Evolutionary conservation across 345 rosid species (phyloP).

Genomic region (Acer negundo): DNA sequence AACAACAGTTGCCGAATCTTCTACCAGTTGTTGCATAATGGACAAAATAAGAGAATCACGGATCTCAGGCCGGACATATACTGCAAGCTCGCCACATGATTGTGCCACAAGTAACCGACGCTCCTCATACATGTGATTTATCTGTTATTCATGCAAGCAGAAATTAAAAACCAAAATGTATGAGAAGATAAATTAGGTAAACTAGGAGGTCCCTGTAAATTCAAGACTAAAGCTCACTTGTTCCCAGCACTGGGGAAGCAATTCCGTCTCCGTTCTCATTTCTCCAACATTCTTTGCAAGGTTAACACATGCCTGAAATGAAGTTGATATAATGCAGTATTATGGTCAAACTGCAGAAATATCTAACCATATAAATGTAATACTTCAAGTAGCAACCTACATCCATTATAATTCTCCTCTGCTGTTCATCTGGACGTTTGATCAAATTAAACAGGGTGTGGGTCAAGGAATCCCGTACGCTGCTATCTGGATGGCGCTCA

Average conservation of each 20-base stretch:
- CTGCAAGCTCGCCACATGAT: slow-evolving; percentile 98
- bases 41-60: slow-evolving; percentile 97
- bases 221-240: slow-evolving; percentile 57
- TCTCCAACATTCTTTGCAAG: slow-evolving; percentile 96
- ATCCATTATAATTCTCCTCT: slow-evolving; percentile 93
- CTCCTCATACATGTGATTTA: slow-evolving; percentile 94
- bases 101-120: slow-evolving; percentile 98
- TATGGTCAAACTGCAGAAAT: slow-evolving; percentile 21
- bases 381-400: slow-evolving; percentile 50
- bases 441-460: slow-evolving; percentile 92
- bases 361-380: slow-evolving; percentile 15
- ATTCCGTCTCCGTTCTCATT: slow-evolving; percentile 96
- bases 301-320: slow-evolving; percentile 85
- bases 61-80: slow-evolving; percentile 88
- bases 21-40: slow-evolving; percentile 85
- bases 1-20: slow-evolving; percentile 92
- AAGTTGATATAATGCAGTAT: slow-evolving; percentile 26
- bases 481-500: slow-evolving; percentile 88
- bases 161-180: slow-evolving; percentile 22
- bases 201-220: slow-evolving; percentile 25
- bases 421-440: slow-evolving; percentile 97
- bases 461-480: slow-evolving; percentile 86
- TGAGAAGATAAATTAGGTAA: slow-evolving; percentile 15
- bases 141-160: slow-evolving; percentile 50
- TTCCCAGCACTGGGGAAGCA: slow-evolving; percentile 99